phyloP scores from a whole-genome alignment of 805 yeast species.

The Yarrowia alimentaria region DNA sequence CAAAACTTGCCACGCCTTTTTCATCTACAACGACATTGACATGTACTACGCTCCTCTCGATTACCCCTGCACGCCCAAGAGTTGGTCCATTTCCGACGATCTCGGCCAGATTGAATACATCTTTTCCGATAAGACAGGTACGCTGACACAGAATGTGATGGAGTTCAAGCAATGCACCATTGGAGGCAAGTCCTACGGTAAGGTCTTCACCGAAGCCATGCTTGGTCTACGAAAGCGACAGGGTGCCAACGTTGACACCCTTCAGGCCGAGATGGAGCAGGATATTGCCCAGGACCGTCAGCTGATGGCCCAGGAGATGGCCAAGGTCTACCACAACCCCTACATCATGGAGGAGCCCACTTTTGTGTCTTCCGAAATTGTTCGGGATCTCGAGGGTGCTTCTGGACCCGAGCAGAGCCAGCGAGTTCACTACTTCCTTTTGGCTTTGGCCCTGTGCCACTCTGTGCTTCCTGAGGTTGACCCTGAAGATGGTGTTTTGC shows the following conservation, averaged over 20 bases:
- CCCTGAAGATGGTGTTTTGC: conserved; percentile 38
- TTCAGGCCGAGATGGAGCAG: conserved; percentile 48
- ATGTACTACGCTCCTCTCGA: conserved; percentile 70
- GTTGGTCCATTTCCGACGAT: conserved; percentile 84
- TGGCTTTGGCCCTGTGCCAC: conserved; percentile 71
- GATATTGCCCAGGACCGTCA: conserved; percentile 48
- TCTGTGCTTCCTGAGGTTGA: conserved; percentile 67
- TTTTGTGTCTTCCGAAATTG: conserved; percentile 61
- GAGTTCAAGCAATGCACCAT: conserved; percentile 78
- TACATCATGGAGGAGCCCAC: conserved; percentile 45
- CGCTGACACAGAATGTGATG: conserved; percentile 81
- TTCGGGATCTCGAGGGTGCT: conserved; percentile 48
- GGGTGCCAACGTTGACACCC: conserved; percentile 60
- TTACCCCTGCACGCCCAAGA: conserved; percentile 77
- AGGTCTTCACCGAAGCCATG: conserved; percentile 72
- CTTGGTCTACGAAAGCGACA: conserved; percentile 65
- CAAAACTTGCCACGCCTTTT: conserved; percentile 74
- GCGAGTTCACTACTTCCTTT: conserved; percentile 61
- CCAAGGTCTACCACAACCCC: conserved; percentile 50
- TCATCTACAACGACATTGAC: conserved; percentile 66
- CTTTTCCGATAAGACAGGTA: conserved; percentile 82
- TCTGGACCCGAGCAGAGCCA: conserved; percentile 46
- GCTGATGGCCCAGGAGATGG: conserved; percentile 52
- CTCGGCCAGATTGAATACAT: conserved; percentile 81
- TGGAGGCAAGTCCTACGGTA: conserved; percentile 66